phyloP scores from a whole-genome alignment of 257 asterid genomes.

The Nyctanthes arbortristis region DNA sequence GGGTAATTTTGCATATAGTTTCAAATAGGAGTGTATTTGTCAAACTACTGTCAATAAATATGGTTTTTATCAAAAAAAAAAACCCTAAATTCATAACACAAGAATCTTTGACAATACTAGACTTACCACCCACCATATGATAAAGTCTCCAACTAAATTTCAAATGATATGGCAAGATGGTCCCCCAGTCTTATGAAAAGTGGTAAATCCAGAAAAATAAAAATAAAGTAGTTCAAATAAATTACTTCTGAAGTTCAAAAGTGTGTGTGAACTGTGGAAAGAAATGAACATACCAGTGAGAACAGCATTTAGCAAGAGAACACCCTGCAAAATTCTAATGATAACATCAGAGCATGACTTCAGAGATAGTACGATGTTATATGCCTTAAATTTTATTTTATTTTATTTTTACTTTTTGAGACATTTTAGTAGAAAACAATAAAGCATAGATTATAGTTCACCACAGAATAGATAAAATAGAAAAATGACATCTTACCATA shows the following conservation, averaged over 20 bases:
- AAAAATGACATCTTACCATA: background rate
- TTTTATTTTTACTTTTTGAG: no score
- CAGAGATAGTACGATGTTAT: conserved; percentile 16
- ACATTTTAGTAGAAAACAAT: background rate
- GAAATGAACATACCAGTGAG: conserved; percentile 64
- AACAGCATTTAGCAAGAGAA: conserved; percentile 92
- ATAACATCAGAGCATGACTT: conserved; percentile 25
- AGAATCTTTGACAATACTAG: background rate
- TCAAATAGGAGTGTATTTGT: no score
- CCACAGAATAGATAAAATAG: background rate
- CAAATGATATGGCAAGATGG: conserved; percentile 11
- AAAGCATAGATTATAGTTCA: background rate
- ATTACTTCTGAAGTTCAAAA: conserved; percentile 8
- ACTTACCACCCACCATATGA: conserved; percentile 5
- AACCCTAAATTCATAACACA: background rate
- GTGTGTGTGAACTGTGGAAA: conserved; percentile 1
- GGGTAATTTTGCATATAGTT: no score
- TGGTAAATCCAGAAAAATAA: background rate
- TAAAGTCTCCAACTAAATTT: conserved; percentile 17
- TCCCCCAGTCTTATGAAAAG: background rate
- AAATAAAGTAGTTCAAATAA: conserved; percentile 12
- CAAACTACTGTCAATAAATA: no score
- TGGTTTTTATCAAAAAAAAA: no score
- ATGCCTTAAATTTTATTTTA: conserved; percentile 2
- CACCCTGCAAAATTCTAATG: conserved; percentile 58